Evolutionary conservation across 164 flowering plant genomes (phyloP), one percentile per base, ranked within the genome.

Genomic region (Tinospora cordifolia): DNA sequence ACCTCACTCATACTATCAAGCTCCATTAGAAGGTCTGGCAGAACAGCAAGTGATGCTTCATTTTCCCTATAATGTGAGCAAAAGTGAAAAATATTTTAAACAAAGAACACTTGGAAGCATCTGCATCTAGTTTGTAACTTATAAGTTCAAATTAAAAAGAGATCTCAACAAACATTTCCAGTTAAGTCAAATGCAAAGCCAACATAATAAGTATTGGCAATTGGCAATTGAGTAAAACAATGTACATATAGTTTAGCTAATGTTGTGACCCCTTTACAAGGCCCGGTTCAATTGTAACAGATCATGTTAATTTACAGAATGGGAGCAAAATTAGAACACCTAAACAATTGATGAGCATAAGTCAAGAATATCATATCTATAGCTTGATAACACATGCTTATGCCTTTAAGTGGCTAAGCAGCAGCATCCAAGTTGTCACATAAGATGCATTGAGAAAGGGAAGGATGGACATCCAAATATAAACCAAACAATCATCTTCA

Each of bases 1-100:
- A 94, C 99, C 97, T 92, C 96, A 73, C 71, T 78, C 97, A 95
- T 84, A 74, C 94, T 75, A 76, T 95, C 98, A 73, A 95, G 91
- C 84, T 95, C 99, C 84, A 80, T 75, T 71, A 95, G 75, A 79
- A 95, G 86, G 75, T 95, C 99, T 64, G 90, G 84, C 66, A 95
- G 83, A 78, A 95, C 99, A 71, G 96, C 94, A 80, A 92, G 92
- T 60, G 99, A 95, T 58, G 98, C 99, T 79, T 95, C 99, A 82
- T 95, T 95, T 80, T 95, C 99, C 86, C 99, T 95, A 77, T 68
- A 21, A 73, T 26, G 62, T 26, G 36, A 1, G 66, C 24, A 75
- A 17, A 60, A 46, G 54, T 49, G 27, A 26, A 36, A 49, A n/a
- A 62, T 9, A 63, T 13, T 72, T 68, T 38, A 25, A 27, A 67